Conservation (phyloP, 768 basidiomycete species). For the Dictyophora rubrovolvata region DNA sequence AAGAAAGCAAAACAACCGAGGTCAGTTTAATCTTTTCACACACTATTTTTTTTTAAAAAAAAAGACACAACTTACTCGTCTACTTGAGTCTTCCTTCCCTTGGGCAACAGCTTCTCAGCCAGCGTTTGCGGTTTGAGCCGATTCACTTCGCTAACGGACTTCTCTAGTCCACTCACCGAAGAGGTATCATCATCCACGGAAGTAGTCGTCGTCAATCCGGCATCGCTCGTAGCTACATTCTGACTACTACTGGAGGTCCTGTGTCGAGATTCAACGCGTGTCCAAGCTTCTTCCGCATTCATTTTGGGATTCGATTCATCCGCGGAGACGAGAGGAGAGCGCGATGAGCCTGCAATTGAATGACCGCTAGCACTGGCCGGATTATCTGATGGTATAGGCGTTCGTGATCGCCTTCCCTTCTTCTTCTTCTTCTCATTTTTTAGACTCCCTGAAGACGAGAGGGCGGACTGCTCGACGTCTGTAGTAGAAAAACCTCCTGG, state of each 20-base stretch:
- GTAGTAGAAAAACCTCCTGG: slow-evolving; percentile 13
- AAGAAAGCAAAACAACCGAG: slow-evolving; percentile 9
- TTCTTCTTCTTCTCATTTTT: slow-evolving; percentile 39
- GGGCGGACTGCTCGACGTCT: slow-evolving; percentile 18
- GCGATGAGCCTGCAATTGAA: slow-evolving; percentile 19
- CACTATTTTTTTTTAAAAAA: not conserved
- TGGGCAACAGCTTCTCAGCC: slow-evolving; percentile 56
- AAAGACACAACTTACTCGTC: slow-evolving; percentile 48
- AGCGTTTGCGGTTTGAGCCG: slow-evolving; percentile 26
- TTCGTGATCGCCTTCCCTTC: slow-evolving; percentile 12
- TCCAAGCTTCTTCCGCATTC: slow-evolving; percentile 43
- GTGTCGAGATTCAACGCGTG: slow-evolving; percentile 49
- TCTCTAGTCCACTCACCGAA: slow-evolving; percentile 6
- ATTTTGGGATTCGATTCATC: slow-evolving; percentile 12
- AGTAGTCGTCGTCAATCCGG: slow-evolving; percentile 41
- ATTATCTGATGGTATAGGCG: slow-evolving; percentile 12
- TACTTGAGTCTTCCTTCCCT: slow-evolving; percentile 52
- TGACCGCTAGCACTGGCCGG: slow-evolving; percentile 20
- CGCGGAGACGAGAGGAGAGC: slow-evolving; percentile 3
- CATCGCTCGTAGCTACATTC: slow-evolving; percentile 30
- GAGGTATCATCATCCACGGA: slow-evolving; percentile 14
- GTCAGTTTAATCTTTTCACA: slow-evolving; percentile 2
- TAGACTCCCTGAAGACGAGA: slow-evolving; percentile 16
- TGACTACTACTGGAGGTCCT: slow-evolving; percentile 4
- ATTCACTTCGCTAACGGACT: slow-evolving; percentile 3